A percentile compares a stretch with the other conserved stretches of the same genome.
Conservation (phyloP, 2,329 filamentous ascomycete genomes). For the Blumeria graminis region DNA sequence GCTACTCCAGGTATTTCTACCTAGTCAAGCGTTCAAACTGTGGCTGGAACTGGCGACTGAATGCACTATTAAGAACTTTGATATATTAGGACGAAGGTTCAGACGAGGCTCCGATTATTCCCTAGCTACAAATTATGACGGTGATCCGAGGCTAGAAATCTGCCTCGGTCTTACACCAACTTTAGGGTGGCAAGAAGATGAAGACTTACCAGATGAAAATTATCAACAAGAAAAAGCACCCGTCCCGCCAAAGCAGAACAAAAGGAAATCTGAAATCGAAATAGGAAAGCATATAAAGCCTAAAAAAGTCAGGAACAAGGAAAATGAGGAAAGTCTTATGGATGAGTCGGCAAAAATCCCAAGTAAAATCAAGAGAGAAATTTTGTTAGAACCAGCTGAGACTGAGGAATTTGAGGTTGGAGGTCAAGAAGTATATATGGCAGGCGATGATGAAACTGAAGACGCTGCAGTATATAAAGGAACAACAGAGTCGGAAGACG, state of each 20-base stretch:
- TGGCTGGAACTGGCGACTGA: conserved; percentile 74
- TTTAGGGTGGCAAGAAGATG: conserved; percentile 56
- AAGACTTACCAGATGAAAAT: conserved; percentile 23
- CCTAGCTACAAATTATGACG: conserved; percentile 63
- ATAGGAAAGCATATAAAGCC: conserved; percentile 10
- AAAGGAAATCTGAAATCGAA: conserved; percentile 15
- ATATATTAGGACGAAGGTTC: conserved; percentile 69
- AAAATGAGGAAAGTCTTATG: conserved; percentile 8
- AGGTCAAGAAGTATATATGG: conserved; percentile 84
- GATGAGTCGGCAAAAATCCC: conserved; percentile 7
- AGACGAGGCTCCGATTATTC: conserved; percentile 76
- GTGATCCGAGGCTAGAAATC: conserved; percentile 59
- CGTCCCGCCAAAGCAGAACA: conserved; percentile 16
- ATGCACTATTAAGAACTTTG: conserved; percentile 45
- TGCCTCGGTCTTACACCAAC: conserved; percentile 74
- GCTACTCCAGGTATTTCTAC: conserved; percentile 59
- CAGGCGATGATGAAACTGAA: conserved; percentile 44
- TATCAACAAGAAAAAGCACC: conserved; percentile 16
- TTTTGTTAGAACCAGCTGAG: conserved; percentile 2
- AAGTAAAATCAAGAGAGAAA: conserved; percentile 3
- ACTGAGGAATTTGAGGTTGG: conserved; percentile 32
- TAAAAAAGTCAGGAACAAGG: conserved; percentile 13
- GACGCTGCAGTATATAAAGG: conserved; percentile 76
- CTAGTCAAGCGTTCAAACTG: conserved; percentile 64
- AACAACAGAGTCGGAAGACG: conserved; percentile 41